Evolutionary conservation across 257 asterid genomes (phyloP).

Genomic region (Craterostigma plantagineum): DNA sequence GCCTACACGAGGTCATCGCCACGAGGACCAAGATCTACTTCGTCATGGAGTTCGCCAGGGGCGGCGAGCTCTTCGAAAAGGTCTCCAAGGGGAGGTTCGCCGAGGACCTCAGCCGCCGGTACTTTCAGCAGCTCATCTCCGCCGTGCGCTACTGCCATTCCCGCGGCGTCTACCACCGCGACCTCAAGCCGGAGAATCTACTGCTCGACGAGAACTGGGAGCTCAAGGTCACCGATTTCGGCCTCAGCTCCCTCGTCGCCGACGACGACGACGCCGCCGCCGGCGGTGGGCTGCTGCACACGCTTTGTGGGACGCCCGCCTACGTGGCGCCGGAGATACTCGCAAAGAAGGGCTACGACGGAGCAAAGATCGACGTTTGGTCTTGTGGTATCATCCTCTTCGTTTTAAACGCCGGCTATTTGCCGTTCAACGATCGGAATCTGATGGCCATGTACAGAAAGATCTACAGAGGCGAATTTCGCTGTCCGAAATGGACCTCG

Average conservation of each 20-base stretch:
- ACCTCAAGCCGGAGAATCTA: constrained; percentile 29
- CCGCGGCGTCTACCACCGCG: constrained; percentile 27
- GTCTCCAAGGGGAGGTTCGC: constrained; percentile 21
- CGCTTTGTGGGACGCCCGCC: constrained; percentile 42
- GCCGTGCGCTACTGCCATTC: constrained; percentile 34
- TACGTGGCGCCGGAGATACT: constrained; percentile 37
- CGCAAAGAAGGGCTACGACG: constrained; percentile 27
- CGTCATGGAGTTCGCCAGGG: constrained; percentile 27
- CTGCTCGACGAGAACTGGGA: constrained; percentile 23
- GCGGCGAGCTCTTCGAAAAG: constrained; percentile 30
- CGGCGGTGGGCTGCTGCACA: constrained; percentile 21
- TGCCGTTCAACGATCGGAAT: constrained; percentile 32
- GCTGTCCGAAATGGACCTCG: constrained; percentile 41
- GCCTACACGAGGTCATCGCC: constrained; percentile 23
- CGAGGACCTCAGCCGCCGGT: constrained; percentile 19
- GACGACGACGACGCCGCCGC: constrained; percentile 8
- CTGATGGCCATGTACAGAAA: constrained; percentile 30
- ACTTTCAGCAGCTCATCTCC: constrained; percentile 27
- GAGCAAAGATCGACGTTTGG: constrained; percentile 35
- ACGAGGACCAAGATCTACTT: constrained; percentile 23
- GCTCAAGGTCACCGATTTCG: constrained; percentile 29
- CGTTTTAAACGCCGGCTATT: constrained; percentile 31
- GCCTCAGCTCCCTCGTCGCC: constrained; percentile 24
- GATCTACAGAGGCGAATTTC: constrained; percentile 31
- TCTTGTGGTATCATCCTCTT: constrained; percentile 32